phyloP scores from a whole-genome alignment of 2,329 filamentous ascomycete species.

The Talaromyces pinophilus region DNA sequence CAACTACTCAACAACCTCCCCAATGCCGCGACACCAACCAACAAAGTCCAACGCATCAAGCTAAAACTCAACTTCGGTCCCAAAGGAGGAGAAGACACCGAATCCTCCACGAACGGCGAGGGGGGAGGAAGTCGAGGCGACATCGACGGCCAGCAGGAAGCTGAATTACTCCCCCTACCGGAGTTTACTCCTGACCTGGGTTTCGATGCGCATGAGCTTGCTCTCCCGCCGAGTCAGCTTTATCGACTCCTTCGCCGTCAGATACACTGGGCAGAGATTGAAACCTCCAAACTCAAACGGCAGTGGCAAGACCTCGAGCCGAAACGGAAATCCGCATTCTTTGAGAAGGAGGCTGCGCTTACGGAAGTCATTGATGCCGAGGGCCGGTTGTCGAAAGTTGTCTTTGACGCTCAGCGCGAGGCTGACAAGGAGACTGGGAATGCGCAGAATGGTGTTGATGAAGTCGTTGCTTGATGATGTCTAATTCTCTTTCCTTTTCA shows the following conservation, averaged over 20 bases:
- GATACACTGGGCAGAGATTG: constrained; percentile 51
- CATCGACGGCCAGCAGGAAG: constrained; percentile 39
- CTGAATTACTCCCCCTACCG: constrained; percentile 36
- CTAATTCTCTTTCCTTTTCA: background rate
- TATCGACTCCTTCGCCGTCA: constrained; percentile 50
- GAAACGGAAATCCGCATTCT: constrained; percentile 43
- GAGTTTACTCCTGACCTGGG: constrained; percentile 45
- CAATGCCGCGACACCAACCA: constrained; percentile 41
- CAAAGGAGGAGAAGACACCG: constrained; percentile 32
- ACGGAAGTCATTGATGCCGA: constrained; percentile 48
- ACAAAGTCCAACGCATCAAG: constrained; percentile 41
- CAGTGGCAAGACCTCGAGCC: constrained; percentile 42
- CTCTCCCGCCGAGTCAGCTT: constrained; percentile 45
- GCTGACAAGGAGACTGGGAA: constrained; percentile 22
- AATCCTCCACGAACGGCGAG: constrained; percentile 28
- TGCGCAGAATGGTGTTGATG: constrained; percentile 21
- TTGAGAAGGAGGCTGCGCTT: constrained; percentile 47
- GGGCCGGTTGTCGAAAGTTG: constrained; percentile 38
- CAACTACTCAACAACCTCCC: constrained; percentile 33
- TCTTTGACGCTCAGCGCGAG: constrained; percentile 25
- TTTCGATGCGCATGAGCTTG: constrained; percentile 48
- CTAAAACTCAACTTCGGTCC: constrained; percentile 45
- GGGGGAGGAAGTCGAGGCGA: constrained; percentile 33
- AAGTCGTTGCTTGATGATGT: constrained; percentile 16
- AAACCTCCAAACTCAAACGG: constrained; percentile 39